Percentiles rank a stretch among this genome's conserved stretches.
Conservation (phyloP, 805 yeast species). For the Barnettozyma sp. region DNA sequence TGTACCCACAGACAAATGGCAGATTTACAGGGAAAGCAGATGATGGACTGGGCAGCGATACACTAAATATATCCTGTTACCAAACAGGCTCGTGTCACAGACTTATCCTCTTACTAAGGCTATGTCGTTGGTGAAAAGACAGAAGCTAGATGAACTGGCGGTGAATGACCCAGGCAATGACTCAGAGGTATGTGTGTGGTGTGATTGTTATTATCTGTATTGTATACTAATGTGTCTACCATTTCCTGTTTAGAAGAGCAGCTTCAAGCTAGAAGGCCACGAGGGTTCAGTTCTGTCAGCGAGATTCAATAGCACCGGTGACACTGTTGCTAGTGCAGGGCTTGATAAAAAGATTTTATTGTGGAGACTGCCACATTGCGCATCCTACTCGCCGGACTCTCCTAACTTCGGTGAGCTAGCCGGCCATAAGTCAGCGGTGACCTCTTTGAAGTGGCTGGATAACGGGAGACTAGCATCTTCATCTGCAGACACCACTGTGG, state of each 20-base stretch:
- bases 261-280: constrained; percentile 43
- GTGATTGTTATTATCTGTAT: constrained; percentile 7
- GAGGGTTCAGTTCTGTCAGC: constrained; percentile 46
- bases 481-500: constrained; percentile 57
- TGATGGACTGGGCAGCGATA: too few species aligned
- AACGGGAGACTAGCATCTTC: constrained; percentile 43
- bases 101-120: too few species aligned
- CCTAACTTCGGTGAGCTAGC: constrained; percentile 38
- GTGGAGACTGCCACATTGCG: constrained; percentile 25
- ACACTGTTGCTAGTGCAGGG: constrained; percentile 55
- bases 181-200: constrained; percentile 14
- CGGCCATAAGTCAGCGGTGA: constrained; percentile 62
- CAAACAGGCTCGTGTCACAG: too few species aligned
- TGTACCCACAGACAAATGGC: too few species aligned
- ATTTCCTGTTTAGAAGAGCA: too few species aligned
- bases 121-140: constrained; percentile 34
- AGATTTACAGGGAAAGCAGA: too few species aligned
- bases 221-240: constrained; percentile 12
- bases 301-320: constrained; percentile 46
- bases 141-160: constrained; percentile 11
- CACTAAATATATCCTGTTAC: too few species aligned
- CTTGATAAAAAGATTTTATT: constrained; percentile 40
- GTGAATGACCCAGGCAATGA: constrained; percentile 2
- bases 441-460: constrained; percentile 48
- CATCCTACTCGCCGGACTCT: constrained; percentile 8